These are phyloP conservation scores for Ambrosiella cleistominuta DNA, from an alignment of 2,329 filamentous ascomycete genomes.

Conservation along the genomic window DNA sequence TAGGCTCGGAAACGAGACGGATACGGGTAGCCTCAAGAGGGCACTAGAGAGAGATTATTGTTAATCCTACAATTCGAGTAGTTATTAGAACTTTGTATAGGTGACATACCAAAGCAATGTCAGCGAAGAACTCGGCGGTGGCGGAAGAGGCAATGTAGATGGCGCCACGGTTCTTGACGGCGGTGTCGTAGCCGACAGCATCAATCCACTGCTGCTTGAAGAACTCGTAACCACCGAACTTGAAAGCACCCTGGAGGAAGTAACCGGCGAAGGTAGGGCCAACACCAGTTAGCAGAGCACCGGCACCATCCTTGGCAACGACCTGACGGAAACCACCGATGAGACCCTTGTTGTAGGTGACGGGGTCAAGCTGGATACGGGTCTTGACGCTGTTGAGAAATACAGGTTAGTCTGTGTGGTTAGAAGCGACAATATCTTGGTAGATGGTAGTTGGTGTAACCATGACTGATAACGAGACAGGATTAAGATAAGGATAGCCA, in stretches of 20 bases:
- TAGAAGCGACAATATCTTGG: background rate
- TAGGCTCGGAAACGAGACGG: slow-evolving; percentile 76
- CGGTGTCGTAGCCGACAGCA: slow-evolving; percentile 58
- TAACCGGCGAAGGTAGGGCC: slow-evolving; percentile 79
- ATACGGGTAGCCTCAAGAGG: slow-evolving; percentile 87
- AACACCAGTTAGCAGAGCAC: slow-evolving; percentile 69
- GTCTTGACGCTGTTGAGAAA: slow-evolving; percentile 61
- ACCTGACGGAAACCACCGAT: slow-evolving; percentile 77
- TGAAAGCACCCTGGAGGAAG: slow-evolving; percentile 71
- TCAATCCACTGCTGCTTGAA: slow-evolving; percentile 89
- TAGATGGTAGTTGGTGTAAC: background rate
- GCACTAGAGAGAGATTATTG: slow-evolving; percentile 29
- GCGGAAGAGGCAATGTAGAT: slow-evolving; percentile 61
- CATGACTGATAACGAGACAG: background rate
- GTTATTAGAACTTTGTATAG: background rate
- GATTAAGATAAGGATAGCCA: background rate
- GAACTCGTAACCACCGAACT: slow-evolving; percentile 80
- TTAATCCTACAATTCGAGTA: background rate
- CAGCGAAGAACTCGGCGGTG: slow-evolving; percentile 50
- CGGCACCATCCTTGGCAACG: slow-evolving; percentile 66
- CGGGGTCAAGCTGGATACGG: slow-evolving; percentile 81
- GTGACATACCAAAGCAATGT: slow-evolving; percentile 45
- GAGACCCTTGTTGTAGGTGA: slow-evolving; percentile 74
- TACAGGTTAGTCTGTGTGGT: slow-evolving; percentile 11
- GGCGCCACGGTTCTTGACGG: slow-evolving; percentile 60